These are phyloP conservation scores for Cyberlindnera maclurae DNA, from an alignment of 805 yeast species.

Conservation along the genomic window DNA sequence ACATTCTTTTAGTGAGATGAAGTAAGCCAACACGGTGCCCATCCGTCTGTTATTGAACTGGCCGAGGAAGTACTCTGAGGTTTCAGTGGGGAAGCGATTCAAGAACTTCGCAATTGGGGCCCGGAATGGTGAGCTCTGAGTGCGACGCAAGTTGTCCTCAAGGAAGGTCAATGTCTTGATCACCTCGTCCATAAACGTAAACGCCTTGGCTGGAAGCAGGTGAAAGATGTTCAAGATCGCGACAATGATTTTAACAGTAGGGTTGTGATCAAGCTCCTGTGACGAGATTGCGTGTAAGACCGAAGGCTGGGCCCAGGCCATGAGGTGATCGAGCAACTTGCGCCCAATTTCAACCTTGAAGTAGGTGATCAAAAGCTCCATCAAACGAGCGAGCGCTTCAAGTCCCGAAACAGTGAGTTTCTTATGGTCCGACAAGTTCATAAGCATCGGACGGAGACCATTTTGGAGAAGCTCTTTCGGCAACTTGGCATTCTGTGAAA, in stretches of 20 bases:
- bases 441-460: slow-evolving; percentile 90
- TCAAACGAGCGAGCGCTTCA: slow-evolving; percentile 81
- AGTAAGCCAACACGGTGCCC: slow-evolving; percentile 56
- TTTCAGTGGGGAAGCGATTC: slow-evolving; percentile 72
- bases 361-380: slow-evolving; percentile 83
- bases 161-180: slow-evolving; percentile 67
- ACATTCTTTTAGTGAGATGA: slow-evolving; percentile 50
- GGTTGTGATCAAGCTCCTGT: slow-evolving; percentile 73
- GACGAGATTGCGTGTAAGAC: slow-evolving; percentile 69
- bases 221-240: slow-evolving; percentile 91
- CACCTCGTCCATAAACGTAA: slow-evolving; percentile 83
- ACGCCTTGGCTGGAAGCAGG: slow-evolving; percentile 85
- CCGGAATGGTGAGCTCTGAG: slow-evolving; percentile 83
- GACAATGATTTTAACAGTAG: slow-evolving; percentile 77
- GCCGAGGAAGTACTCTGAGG: slow-evolving; percentile 60
- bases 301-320: slow-evolving; percentile 91
- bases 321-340: slow-evolving; percentile 83
- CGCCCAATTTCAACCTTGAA: slow-evolving; percentile 96
- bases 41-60: slow-evolving; percentile 60
- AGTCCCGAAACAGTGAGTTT: slow-evolving; percentile 82
- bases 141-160: slow-evolving; percentile 79
- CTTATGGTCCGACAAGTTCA: slow-evolving; percentile 91
- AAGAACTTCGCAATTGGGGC: slow-evolving; percentile 83
- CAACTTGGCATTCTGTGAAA: slow-evolving; percentile 77
- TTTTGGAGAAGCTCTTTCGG: slow-evolving; percentile 94